These are phyloP conservation scores for Carex kokanica DNA, from an alignment of 176 grass and related monocot species.

Conservation along the genomic window DNA sequence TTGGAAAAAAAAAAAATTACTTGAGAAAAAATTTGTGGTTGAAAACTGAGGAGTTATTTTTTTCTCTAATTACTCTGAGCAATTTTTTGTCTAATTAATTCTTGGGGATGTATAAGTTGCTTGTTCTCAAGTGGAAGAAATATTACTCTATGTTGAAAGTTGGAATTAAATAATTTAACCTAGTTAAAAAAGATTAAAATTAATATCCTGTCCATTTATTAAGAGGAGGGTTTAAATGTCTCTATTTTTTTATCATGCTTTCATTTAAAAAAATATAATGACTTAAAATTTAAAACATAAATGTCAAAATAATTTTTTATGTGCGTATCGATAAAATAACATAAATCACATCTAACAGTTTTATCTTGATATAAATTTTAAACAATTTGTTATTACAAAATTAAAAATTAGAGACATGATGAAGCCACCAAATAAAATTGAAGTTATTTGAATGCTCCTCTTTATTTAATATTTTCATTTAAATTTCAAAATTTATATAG, in stretches of 20 bases:
- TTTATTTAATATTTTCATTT: not conserved
- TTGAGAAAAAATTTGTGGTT: not conserved
- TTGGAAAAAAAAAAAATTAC: not conserved
- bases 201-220: not conserved
- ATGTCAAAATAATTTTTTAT: too few species aligned
- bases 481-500: not conserved
- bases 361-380: too few species aligned
- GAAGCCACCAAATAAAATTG: too few species aligned
- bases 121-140: not conserved
- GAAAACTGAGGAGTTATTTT: not conserved
- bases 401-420: too few species aligned
- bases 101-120: not conserved
- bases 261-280: too few species aligned
- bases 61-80: not conserved
- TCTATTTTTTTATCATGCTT: too few species aligned
- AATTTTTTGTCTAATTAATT: not conserved
- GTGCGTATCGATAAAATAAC: too few species aligned
- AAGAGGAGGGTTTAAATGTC: too few species aligned
- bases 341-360: too few species aligned
- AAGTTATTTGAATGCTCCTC: too few species aligned
- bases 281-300: too few species aligned
- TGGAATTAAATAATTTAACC: not conserved
- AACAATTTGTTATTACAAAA: too few species aligned
- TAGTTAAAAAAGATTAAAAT: not conserved
- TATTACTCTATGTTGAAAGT: not conserved